Base-by-base conservation (phyloP, 2,329 filamentous ascomycete genomes). In the Monascus ruber region DNA sequence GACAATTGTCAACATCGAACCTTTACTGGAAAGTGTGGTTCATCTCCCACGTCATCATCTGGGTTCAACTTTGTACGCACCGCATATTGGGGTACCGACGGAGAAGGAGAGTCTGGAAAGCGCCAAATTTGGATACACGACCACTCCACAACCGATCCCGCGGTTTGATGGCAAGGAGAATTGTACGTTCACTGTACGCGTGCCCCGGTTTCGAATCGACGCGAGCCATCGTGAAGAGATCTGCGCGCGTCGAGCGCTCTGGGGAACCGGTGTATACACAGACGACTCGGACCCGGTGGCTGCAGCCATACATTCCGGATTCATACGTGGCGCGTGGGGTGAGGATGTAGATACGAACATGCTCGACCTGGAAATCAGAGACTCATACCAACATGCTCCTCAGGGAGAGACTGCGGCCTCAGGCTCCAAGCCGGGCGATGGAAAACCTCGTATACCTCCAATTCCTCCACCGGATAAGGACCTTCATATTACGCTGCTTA, bases 221-320 rank as follows among this genome's bases (percentile, higher is more conserved):
- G 62, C 77, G 0, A 64, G 71, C 5, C 76, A 83, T 24, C 75
- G 89, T 26, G 84, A 91, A 56, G 85, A 93, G 48, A 88, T 96
- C 37, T 93, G 87, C 7, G 68, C 77, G 5, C 76, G 85, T 28
- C 76, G 83, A 17, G 84, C 85, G 5, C 61, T 98, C 0, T 98
- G 89, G 88, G 91, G 91, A 1, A 91, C 86, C 0, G 88, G 93
- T 31, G 75, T 98, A 5, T 96, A 96, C 57, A 94, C 87, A 0
- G 91, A 98, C 51, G 91, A 98, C 61, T 94, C 87, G 0, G 91
- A 98, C 55, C 79, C 91, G 1, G 74, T 98, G 24, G 89, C 87
- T 0, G 88, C 89, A 2, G 89, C 88, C 43, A 89, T 98, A 34
- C 91, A 98, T 59, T 80, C 81, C 1, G 91, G 91, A 3, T 96